phyloP scores from a whole-genome alignment of 1,284 basidiomycete genomes.

The Malassezia dermatis region DNA sequence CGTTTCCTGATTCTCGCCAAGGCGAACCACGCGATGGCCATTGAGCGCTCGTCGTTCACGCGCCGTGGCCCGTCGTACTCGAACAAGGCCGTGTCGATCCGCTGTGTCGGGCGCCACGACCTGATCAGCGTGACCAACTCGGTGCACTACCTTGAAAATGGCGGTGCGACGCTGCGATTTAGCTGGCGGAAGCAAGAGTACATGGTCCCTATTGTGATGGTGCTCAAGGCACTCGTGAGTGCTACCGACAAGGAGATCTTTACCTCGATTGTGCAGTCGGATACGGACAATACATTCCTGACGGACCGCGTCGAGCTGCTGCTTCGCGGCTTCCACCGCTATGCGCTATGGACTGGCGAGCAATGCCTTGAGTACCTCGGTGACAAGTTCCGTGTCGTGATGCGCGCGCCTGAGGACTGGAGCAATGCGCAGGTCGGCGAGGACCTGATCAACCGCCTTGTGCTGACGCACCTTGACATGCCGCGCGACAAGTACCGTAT shows the following conservation, averaged over 20 bases:
- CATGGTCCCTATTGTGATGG: conserved; percentile 92
- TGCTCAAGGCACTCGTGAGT: conserved; percentile 81
- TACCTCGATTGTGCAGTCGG: conserved; percentile 91
- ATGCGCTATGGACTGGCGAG: conserved; percentile 70
- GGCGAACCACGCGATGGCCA: conserved; percentile 77
- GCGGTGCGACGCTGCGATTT: conserved; percentile 87
- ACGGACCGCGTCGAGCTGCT: conserved; percentile 96
- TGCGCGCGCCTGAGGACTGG: conserved; percentile 88
- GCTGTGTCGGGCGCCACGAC: conserved; percentile 61
- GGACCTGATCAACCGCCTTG: conserved; percentile 73
- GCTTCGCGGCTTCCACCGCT: conserved; percentile 81
- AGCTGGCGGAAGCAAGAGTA: conserved; percentile 98
- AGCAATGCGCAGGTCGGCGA: conserved; percentile 69
- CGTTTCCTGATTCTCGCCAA: conserved; percentile 87
- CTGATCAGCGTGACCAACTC: conserved; percentile 63
- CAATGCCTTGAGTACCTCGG: conserved; percentile 95
- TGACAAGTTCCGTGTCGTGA: conserved; percentile 87
- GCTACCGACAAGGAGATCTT: conserved; percentile 97
- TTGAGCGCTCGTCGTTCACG: conserved; percentile 72
- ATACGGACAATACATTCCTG: conserved; percentile 92
- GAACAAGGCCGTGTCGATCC: conserved; percentile 84
- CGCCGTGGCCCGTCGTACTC: conserved; percentile 93
- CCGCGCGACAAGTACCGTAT: conserved; percentile 93
- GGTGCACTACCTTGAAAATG: conserved; percentile 91
- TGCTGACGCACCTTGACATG: conserved; percentile 78